Conservation (phyloP, 805 yeast genomes). For the Cyberlindnera amylophila region DNA sequence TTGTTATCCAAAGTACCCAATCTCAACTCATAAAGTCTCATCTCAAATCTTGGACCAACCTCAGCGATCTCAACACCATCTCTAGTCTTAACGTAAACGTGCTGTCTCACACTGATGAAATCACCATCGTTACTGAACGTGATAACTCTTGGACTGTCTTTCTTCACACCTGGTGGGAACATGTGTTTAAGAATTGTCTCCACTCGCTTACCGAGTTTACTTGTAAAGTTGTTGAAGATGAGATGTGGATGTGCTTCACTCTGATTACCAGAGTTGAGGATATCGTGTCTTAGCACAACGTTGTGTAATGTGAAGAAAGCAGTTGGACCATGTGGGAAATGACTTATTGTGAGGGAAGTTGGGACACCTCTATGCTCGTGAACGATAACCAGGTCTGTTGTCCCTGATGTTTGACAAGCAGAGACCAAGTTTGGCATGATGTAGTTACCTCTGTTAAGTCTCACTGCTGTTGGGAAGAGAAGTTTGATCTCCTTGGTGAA, state of each 20-base stretch:
- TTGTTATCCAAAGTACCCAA: constrained; percentile 91
- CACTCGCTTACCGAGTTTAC: constrained; percentile 79
- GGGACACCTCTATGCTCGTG: constrained; percentile 99
- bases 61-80: constrained; percentile 91
- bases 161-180: constrained; percentile 96
- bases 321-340: constrained; percentile 98
- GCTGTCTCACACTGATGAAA: constrained; percentile 92
- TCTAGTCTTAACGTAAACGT: constrained; percentile 83
- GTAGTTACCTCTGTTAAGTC: constrained; percentile 91
- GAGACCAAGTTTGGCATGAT: constrained; percentile 79
- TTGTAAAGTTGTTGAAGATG: constrained; percentile 83
- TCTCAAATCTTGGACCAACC: constrained; percentile 97
- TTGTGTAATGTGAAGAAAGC: constrained; percentile 92
- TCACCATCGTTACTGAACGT: constrained; percentile 90
- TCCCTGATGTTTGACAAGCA: constrained; percentile 75
- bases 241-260: constrained; percentile 93
- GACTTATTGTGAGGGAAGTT: constrained; percentile 85
- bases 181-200: constrained; percentile 78
- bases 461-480: constrained; percentile 82
- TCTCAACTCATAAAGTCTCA: constrained; percentile 84
- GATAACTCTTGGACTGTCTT: constrained; percentile 85
- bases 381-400: constrained; percentile 78
- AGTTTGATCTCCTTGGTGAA: constrained; percentile 90
- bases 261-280: constrained; percentile 78
- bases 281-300: constrained; percentile 91